Percentiles rank a stretch among this genome's conserved stretches.
phyloP scores from a whole-genome alignment of 2,329 filamentous ascomycete genomes.

The Sporothrix variecibatus region DNA sequence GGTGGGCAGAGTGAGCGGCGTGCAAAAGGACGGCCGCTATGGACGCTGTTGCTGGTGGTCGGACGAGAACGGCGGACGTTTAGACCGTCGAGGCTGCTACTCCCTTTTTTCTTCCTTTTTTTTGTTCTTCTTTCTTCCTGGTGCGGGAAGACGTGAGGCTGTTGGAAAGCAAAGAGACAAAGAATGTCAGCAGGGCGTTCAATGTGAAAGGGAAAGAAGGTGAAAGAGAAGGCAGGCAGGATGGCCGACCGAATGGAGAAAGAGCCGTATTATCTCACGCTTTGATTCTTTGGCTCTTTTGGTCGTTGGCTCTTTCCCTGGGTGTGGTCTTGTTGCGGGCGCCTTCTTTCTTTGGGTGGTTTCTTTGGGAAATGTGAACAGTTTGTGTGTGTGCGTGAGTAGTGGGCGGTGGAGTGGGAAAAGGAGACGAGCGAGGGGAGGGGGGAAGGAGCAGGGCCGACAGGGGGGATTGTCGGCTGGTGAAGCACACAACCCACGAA shows the following conservation, averaged over 20 bases:
- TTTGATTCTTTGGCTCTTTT: neutral
- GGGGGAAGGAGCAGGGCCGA: slow-evolving; percentile 11
- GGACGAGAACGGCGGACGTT: slow-evolving; percentile 7
- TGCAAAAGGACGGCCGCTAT: slow-evolving; percentile 6
- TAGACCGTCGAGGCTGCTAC: neutral
- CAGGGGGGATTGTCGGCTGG: slow-evolving; percentile 19
- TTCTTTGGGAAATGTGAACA: neutral
- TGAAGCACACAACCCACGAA: slow-evolving; percentile 19
- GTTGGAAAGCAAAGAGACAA: slow-evolving; percentile 19
- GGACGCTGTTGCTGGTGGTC: neutral
- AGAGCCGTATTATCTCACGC: slow-evolving; percentile 20
- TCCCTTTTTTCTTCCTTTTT: neutral
- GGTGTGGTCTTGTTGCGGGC: neutral
- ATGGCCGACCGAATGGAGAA: slow-evolving; percentile 13
- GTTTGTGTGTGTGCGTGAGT: slow-evolving; percentile 13
- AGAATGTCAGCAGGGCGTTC: neutral
- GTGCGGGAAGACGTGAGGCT: slow-evolving; percentile 5
- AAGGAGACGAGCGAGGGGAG: slow-evolving; percentile 3
- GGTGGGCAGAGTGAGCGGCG: neutral
- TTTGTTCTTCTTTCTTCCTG: slow-evolving; percentile 15
- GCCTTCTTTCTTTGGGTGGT: neutral
- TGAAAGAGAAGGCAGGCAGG: neutral
- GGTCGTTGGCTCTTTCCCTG: neutral
- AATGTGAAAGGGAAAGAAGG: neutral
- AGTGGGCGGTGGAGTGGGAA: neutral